These are phyloP conservation scores for Penicillium sp. DNA, from an alignment of 2,329 filamentous ascomycete species.

Conservation along the genomic window DNA sequence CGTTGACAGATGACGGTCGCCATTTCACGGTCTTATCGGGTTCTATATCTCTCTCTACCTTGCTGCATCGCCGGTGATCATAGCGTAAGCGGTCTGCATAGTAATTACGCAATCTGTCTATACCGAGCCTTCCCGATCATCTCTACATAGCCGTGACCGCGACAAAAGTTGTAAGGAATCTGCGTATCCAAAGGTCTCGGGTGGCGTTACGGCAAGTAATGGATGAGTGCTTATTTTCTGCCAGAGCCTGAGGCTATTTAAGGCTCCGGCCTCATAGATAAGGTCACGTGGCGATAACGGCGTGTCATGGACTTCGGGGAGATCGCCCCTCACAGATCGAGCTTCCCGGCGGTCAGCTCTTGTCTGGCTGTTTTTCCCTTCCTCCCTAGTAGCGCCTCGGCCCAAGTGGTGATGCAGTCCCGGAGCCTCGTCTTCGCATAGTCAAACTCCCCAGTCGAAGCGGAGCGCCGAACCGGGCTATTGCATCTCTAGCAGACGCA, in stretches of 20 bases:
- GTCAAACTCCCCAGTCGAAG: background rate
- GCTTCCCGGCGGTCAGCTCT: background rate
- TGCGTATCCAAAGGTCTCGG: background rate
- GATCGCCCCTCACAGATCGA: background rate
- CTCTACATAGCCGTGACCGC: background rate
- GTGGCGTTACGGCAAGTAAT: background rate
- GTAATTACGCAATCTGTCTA: background rate
- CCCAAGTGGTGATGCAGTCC: background rate
- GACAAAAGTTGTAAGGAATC: background rate
- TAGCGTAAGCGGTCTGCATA: background rate
- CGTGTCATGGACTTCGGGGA: background rate
- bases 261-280: background rate
- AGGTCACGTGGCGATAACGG: conserved; percentile 20
- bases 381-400: background rate
- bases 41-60: background rate
- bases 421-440: background rate
- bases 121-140: background rate
- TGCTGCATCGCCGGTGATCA: background rate
- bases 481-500: background rate
- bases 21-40: background rate
- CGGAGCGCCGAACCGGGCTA: background rate
- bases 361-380: background rate
- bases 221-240: background rate
- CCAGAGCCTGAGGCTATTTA: conserved; percentile 3
- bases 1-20: background rate